These are phyloP conservation scores for Aphanomyces astaci DNA, from an alignment of 352 stramenopile species.

Conservation along the genomic window DNA sequence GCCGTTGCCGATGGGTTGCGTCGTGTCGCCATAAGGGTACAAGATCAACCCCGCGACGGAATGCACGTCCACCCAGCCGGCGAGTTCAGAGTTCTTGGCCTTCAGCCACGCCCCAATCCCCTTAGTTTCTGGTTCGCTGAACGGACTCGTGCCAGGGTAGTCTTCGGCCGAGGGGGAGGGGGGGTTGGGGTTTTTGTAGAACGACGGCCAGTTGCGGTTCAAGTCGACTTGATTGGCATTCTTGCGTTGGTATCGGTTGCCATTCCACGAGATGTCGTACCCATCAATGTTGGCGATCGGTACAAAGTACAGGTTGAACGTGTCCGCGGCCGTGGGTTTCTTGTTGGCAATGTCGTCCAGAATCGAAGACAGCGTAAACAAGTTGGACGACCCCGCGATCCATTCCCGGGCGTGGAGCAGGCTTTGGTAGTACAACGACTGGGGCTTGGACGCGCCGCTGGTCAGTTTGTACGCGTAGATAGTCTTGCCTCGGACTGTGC, in stretches of 20 bases:
- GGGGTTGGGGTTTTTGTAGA: slow-evolving; percentile 23
- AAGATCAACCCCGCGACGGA: slow-evolving; percentile 27
- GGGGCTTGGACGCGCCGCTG: slow-evolving; percentile 29
- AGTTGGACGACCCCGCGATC: too few relatives aligned
- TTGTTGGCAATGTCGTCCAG: slow-evolving; percentile 29
- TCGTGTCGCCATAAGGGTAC: slow-evolving; percentile 43
- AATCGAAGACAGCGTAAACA: slow-evolving; percentile 28
- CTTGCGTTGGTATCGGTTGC: slow-evolving; percentile 55
- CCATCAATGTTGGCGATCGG: slow-evolving; percentile 36
- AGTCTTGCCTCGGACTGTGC: slow-evolving; percentile 25
- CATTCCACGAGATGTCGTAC: slow-evolving; percentile 32
- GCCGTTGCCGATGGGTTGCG: slow-evolving; percentile 36
- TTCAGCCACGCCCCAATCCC: slow-evolving; percentile 18
- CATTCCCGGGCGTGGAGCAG: slow-evolving; percentile 33
- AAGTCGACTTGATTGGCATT: too few relatives aligned
- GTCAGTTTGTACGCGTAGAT: too few relatives aligned
- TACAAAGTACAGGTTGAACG: too few relatives aligned
- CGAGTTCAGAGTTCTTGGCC: background rate
- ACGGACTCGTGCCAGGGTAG: slow-evolving; percentile 26
- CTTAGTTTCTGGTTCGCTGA: slow-evolving; percentile 29
- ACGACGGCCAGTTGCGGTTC: too few relatives aligned
- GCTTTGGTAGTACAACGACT: slow-evolving; percentile 27
- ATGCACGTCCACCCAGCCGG: slow-evolving; percentile 31
- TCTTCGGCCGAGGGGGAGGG: slow-evolving; percentile 22
- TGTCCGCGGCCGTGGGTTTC: slow-evolving; percentile 23